Evolutionary conservation across 345 rosid species (phyloP), one percentile per base, ranked within the genome.

Genomic region (Rhizophora apiculata): DNA sequence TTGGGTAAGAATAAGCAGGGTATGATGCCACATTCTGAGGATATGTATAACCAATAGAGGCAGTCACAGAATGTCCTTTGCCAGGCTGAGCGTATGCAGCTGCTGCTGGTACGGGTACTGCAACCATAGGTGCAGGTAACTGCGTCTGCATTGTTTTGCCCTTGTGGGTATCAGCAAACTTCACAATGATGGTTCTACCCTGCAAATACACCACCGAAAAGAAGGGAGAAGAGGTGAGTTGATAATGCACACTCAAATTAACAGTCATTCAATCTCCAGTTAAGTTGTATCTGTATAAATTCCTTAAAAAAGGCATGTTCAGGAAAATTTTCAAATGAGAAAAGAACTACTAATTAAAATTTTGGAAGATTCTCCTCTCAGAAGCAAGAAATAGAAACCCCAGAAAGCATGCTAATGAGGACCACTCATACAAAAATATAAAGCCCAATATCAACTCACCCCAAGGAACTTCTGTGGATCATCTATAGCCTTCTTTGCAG

Each of bases 401-500:
- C 18, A 43, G 18, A 43, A 3, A 43, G 49, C 49, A 43, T 43
- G 49, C 49, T 13, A 43, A 13, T 43, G 19, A 13, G 15, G 15
- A 43, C 49, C 18, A 43, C 18, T 43, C 18, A 13, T 13, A 39
- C 3, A 3, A 39, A 3, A 43, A 43, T 43, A 43, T 43, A 13
- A 43, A 43, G 49, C 49, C 49, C 13, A 0, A 13, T 37, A 22
- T 20, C 32, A 11, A 69, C 82, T 39, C 79, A 86, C 90, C 86
- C 86, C 90, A 49, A 80, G 80, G 16, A 69, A 52, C 71, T 88
- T 86, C 7, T 84, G 85, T 22, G 90, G 90, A 72, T 86, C 86
- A 66, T 86, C 87, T 8, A 86, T 72, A 56, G 93, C 90, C 75
- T 75, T 84, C 79, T 80, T 86, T 26, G 93, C 84, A 34, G 87